Evolutionary conservation across 2,329 filamentous ascomycete species (phyloP), one percentile per base, ranked within the genome.

Genomic region (Phialophora chinensis): DNA sequence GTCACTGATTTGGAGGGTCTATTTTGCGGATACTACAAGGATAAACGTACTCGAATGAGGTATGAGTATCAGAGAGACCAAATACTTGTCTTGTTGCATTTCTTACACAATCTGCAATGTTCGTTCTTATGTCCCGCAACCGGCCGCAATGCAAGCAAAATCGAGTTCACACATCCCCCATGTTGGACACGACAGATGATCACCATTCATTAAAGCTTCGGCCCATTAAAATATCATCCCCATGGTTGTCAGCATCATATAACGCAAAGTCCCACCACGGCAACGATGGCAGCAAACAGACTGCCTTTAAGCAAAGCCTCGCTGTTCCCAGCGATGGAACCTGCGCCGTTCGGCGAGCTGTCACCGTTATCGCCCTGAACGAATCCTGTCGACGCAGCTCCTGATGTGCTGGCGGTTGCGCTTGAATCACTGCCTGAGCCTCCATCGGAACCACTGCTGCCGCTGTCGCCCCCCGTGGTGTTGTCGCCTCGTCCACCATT

Each of bases 211-310:
- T 44, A 52, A 52, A 27, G 20, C 20, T 23, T 52, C 49, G 3
- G 12, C 17, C 49, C 49, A 27, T 50, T 52, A 62, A 56, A n/a
- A 57, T 62, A 1, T 8, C 38, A 44, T 4, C 8, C 14, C 29
- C 23, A 61, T 23, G 14, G 25, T 53, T 42, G 17, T 8, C 47
- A 61, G 14, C 11, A 66, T 68, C 75, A 83, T 74, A 83, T 71
- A 58, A 79, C 75, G 68, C 83, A 78, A 70, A 82, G 72, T 60
- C 77, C 81, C 54, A 82, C 77, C 27, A 83, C 73, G 23, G 80
- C 81, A 50, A 83, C 79, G 63, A 83, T 70, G 17, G 80, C 81
- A 25, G 81, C 81, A 65, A 83, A 81, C 69, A 83, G 74, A 7
- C 80, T 82, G 61, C 81, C 79, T 53, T 75, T 75, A 56, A 82